These are phyloP conservation scores for Phytophthora ramorum DNA, from an alignment of 352 stramenopile genomes.

Conservation along the genomic window DNA sequence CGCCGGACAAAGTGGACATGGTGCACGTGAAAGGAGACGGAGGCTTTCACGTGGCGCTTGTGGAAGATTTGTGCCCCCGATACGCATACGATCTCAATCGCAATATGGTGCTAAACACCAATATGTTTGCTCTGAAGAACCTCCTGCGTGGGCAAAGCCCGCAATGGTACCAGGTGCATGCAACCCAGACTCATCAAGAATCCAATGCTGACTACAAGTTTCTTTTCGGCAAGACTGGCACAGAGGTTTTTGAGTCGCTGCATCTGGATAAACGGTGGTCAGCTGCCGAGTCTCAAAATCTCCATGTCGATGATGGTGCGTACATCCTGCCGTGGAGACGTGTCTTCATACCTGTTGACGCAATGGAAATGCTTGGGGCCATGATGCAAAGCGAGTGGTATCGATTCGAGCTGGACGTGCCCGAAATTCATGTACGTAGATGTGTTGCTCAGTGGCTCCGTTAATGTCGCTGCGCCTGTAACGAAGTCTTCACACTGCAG, in stretches of 20 bases:
- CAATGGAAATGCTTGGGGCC: conserved; percentile 34
- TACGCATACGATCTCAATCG: conserved; percentile 36
- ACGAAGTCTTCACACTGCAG: conserved; percentile 12
- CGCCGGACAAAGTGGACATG: conserved; percentile 30
- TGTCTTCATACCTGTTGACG: conserved; percentile 23
- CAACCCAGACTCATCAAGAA: conserved; percentile 29
- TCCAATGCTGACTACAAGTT: conserved; percentile 24
- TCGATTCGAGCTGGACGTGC: conserved; percentile 39
- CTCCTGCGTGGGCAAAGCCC: conserved; percentile 26
- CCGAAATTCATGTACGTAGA: conserved; percentile 35
- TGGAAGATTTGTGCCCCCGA: conserved; percentile 39
- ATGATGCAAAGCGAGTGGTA: conserved; percentile 53
- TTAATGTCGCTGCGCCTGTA: not conserved
- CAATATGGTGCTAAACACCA: conserved; percentile 26
- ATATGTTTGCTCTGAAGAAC: conserved; percentile 38
- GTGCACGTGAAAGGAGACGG: conserved; percentile 31
- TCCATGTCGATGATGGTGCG: conserved; percentile 12
- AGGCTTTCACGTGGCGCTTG: conserved; percentile 24
- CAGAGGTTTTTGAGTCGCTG: conserved; percentile 12
- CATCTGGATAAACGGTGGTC: conserved; percentile 8
- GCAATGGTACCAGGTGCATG: conserved; percentile 34
- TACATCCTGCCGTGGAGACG: conserved; percentile 26
- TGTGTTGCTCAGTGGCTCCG: conserved; percentile 1
- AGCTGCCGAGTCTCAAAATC: not conserved
- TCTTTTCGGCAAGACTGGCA: conserved; percentile 31